Percentiles rank a stretch among this genome's conserved stretches.
Conservation (phyloP, 768 basidiomycete genomes). For the Chlorophyllum brunneum region DNA sequence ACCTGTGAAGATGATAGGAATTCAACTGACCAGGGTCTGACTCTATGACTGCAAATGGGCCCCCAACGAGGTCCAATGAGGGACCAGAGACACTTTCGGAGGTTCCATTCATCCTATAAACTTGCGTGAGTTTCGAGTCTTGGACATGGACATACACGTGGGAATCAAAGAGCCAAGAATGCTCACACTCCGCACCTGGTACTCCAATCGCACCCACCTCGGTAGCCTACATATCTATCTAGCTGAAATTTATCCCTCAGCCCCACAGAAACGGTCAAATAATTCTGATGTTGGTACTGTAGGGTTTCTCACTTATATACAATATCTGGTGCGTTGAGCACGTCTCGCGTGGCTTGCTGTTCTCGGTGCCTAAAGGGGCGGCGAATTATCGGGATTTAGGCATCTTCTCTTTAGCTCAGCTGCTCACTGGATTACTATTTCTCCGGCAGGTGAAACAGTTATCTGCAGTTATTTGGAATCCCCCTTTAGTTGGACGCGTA, state of each 20-base stretch:
- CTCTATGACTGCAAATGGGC: slow-evolving; percentile 60
- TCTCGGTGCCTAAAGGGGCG: too few species aligned
- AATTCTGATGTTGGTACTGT: too few species aligned
- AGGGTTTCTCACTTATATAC: too few species aligned
- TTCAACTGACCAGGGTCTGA: slow-evolving; percentile 40
- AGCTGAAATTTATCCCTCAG: too few species aligned
- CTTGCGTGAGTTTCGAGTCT: neutral
- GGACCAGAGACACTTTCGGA: neutral
- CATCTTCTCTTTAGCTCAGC: neutral
- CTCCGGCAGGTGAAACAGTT: neutral
- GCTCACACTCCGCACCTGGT: neutral
- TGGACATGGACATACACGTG: neutral
- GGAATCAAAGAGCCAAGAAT: neutral
- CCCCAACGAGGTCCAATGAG: slow-evolving; percentile 50
- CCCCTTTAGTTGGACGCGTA: neutral
- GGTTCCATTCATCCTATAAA: neutral
- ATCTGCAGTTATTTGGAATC: neutral
- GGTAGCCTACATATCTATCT: too few species aligned
- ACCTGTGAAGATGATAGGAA: neutral
- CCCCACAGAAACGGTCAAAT: too few species aligned
- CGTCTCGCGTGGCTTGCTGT: too few species aligned
- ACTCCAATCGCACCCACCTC: neutral
- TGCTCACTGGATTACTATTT: slow-evolving; percentile 11
- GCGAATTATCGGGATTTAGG: slow-evolving; percentile 18
- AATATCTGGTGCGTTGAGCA: too few species aligned